phyloP scores from a whole-genome alignment of 2,329 filamentous ascomycete genomes.

The Trichoderma sp. region DNA sequence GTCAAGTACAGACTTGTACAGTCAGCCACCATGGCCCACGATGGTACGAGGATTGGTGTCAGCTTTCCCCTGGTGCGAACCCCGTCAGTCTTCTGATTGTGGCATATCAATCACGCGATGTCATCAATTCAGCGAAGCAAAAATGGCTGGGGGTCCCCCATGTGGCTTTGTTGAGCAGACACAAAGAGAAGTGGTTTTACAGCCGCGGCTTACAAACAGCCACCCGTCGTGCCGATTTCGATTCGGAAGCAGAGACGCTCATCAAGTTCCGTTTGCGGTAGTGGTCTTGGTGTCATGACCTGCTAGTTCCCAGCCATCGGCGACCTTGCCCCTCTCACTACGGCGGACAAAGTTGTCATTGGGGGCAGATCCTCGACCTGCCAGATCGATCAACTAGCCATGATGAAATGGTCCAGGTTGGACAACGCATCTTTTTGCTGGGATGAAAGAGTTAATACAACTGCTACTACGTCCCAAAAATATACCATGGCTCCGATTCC shows the following conservation, averaged over 20 bases:
- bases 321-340: not conserved
- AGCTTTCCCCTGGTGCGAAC: conserved; percentile 13
- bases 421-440: not conserved
- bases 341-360: not conserved
- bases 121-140: not conserved
- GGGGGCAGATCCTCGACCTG: conserved; percentile 6
- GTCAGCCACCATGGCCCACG: not conserved
- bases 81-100: conserved; percentile 1
- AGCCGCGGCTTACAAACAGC: conserved; percentile 1
- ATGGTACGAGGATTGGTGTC: not conserved
- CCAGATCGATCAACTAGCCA: conserved; percentile 10
- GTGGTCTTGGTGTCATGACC: not conserved
- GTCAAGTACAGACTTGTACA: not conserved
- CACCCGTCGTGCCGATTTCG: not conserved
- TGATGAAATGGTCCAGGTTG: not conserved
- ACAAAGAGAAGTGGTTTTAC: not conserved
- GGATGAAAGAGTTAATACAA: not conserved
- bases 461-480: not conserved
- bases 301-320: not conserved
- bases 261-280: not conserved
- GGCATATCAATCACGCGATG: conserved; percentile 1
- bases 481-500: conserved; percentile 3
- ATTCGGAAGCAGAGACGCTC: not conserved
- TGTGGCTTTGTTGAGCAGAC: not conserved
- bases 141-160: not conserved